phyloP scores from a whole-genome alignment of 179 eudicot genomes.

The Camellia oleifera region DNA sequence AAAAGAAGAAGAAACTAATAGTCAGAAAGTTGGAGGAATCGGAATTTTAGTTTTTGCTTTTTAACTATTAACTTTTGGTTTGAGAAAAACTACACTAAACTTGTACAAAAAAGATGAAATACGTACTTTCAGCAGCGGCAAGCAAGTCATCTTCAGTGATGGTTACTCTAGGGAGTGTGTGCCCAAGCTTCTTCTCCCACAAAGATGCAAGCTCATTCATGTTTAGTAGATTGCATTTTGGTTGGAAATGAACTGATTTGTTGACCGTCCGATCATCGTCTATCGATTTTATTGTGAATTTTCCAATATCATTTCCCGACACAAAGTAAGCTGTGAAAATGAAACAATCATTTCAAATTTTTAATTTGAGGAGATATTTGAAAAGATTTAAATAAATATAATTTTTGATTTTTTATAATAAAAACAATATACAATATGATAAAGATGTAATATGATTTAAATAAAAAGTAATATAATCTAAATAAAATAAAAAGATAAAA shows the following conservation, averaged over 20 bases:
- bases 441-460: too few relatives aligned
- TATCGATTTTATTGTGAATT: constrained; percentile 38
- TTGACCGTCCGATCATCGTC: constrained; percentile 41
- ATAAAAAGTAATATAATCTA: too few relatives aligned
- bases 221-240: constrained; percentile 41
- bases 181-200: constrained; percentile 57
- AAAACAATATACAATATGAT: too few relatives aligned
- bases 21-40: too few relatives aligned
- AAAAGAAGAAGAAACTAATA: too few relatives aligned
- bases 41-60: too few relatives aligned
- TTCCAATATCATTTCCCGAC: constrained; percentile 51
- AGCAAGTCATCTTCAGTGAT: constrained; percentile 40
- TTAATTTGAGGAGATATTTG: too few relatives aligned
- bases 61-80: too few relatives aligned
- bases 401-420: too few relatives aligned
- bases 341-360: not conserved
- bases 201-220: constrained; percentile 49
- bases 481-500: too few relatives aligned
- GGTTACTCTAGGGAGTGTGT: constrained; percentile 38
- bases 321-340: constrained; percentile 44
- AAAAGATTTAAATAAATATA: too few relatives aligned
- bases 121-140: constrained; percentile 41
- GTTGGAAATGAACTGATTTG: constrained; percentile 49
- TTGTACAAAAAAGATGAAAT: not conserved
- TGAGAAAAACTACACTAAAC: too few relatives aligned